phyloP scores from a whole-genome alignment of 2,329 filamentous ascomycete species.

The Diaporthe vaccinii region DNA sequence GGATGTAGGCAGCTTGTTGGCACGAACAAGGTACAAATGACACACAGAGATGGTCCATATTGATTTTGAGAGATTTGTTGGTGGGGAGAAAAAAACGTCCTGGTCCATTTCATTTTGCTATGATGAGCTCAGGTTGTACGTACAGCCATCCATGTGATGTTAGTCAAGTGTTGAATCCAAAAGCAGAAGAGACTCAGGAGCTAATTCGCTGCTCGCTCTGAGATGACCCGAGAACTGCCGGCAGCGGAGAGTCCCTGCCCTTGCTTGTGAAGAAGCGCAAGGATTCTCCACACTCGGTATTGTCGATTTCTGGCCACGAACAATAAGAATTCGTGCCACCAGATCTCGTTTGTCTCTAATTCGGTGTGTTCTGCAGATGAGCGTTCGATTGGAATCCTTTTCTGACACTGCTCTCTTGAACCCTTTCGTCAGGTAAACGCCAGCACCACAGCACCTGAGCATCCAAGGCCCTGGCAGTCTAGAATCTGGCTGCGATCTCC shows the following conservation, averaged over 20 bases:
- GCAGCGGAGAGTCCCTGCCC: background rate
- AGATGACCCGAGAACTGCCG: constrained; percentile 27
- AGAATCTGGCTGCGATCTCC: background rate
- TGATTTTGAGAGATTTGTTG: background rate
- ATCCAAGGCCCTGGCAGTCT: background rate
- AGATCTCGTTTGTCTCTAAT: background rate
- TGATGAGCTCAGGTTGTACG: background rate
- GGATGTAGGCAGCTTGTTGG: background rate
- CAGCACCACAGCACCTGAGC: background rate
- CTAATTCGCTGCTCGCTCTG: constrained; percentile 24
- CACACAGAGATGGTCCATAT: background rate
- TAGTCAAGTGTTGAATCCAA: background rate
- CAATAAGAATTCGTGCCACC: background rate
- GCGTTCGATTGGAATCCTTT: background rate
- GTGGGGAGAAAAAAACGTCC: background rate
- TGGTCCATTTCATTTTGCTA: background rate
- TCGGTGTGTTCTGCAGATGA: background rate
- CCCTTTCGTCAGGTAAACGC: background rate
- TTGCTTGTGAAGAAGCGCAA: background rate
- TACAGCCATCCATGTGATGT: background rate
- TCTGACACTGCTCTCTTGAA: background rate
- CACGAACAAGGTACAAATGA: background rate
- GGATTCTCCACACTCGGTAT: constrained; percentile 31
- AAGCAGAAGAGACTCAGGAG: background rate
- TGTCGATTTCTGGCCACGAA: constrained; percentile 6